Evolutionary conservation across 2,329 filamentous ascomycete genomes (phyloP).

Genomic region (Penicillium sp.): DNA sequence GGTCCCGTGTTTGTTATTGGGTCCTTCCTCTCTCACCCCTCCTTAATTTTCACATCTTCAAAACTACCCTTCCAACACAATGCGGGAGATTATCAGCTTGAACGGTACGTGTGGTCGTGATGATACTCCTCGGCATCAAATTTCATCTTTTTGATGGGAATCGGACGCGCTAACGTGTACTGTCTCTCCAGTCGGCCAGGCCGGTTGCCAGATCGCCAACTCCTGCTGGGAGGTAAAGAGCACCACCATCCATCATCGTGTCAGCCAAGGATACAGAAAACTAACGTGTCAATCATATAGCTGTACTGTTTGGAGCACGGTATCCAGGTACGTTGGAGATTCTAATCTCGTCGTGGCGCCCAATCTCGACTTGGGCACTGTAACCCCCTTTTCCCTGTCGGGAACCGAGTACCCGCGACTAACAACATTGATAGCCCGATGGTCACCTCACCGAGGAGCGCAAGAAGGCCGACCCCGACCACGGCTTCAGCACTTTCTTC

Average conservation of each 20-base stretch:
- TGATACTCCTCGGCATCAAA: constrained; percentile 18
- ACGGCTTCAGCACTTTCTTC: constrained; percentile 99
- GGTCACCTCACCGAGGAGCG: constrained; percentile 98
- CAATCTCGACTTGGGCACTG: constrained; percentile 21
- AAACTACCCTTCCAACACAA: constrained; percentile 57
- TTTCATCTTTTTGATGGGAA: constrained; percentile 21
- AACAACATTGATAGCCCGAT: constrained; percentile 71
- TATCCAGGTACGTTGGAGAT: constrained; percentile 76
- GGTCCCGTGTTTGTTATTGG: constrained; percentile 33
- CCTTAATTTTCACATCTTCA: constrained; percentile 27
- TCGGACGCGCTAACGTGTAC: constrained; percentile 37
- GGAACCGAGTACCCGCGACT: constrained; percentile 28
- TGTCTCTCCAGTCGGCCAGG: constrained; percentile 81
- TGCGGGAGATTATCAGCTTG: constrained; percentile 99
- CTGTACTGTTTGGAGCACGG: constrained; percentile 99
- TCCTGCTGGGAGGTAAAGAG: constrained; percentile 97
- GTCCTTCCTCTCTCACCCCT: constrained; percentile 28
- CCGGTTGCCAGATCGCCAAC: constrained; percentile 99
- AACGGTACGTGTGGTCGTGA: constrained; percentile 70
- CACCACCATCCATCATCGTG: constrained; percentile 11
- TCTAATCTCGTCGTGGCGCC: constrained; percentile 19
- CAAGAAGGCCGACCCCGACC: constrained; percentile 88
- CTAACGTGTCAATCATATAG: constrained; percentile 57
- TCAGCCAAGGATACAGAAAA: constrained; percentile 13
- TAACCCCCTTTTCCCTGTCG: constrained; percentile 22